Evolutionary conservation across 805 yeast species (phyloP), one percentile per base, ranked within the genome.

Genomic region (Kurtzmaniella fragi): DNA sequence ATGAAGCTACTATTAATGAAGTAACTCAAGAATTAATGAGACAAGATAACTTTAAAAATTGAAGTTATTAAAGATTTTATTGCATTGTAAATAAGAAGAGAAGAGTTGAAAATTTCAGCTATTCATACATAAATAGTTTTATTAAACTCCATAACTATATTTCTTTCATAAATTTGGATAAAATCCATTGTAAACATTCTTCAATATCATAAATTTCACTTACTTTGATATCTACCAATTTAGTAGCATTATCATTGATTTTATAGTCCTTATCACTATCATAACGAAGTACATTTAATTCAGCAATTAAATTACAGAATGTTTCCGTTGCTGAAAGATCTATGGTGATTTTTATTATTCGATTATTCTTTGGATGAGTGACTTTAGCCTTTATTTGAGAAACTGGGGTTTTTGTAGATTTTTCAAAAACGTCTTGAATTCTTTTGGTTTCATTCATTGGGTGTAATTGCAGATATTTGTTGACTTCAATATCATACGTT

Each of bases 171-270:
- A 67, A 67, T 38, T 58, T 62, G 37, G 57, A 49, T 2, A 78
- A 54, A 1, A 78, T 59, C 84, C 84, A 79, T 34, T 66, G 68
- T 32, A 79, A 51, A 47, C 83, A 77, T 48, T 78, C 80, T 37
- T 72, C 76, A 4, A 77, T 58, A 31, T 75, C 82, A 32, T 64
- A 54, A 28, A 74, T 57, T 38, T 78, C 82, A 40, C 67, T 74
- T 46, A 78, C 77, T 12, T 51, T 58, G 5, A 73, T 66, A 44
- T 67, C 72, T 34, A 78, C 53, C 5, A 77, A 64, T 32, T 62
- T 66, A 27, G 53, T 48, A 1, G 67, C 69, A 13, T 57, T 57
- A 35, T 50, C 46, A 43, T 68, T 62, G 12, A 48, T 41, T 23
- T 51, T 41, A 26, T 61, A 46, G 32, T 64, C 57, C 8, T 50